Percentiles rank a stretch among this genome's conserved stretches.
Conservation (phyloP, 192 early-diverging fungal genomes). For the Physocladia obscura region DNA sequence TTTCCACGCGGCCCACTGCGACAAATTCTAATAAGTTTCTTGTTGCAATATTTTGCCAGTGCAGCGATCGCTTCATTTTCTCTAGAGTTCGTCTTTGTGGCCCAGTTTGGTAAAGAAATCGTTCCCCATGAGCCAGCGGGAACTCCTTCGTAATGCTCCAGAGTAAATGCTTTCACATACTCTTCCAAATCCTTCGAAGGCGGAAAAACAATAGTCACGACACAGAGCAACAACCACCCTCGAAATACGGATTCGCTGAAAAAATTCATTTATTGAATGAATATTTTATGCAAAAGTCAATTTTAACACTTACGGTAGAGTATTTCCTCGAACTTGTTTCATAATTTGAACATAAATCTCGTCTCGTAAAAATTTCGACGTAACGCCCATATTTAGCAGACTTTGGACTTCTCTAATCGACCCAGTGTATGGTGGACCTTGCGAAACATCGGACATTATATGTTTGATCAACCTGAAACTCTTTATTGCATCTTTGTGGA, state of each 20-base stretch:
- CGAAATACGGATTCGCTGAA: slow-evolving; percentile 63
- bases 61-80: slow-evolving; percentile 34
- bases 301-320: neutral
- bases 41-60: slow-evolving; percentile 38
- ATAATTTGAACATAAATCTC: slow-evolving; percentile 94
- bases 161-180: slow-evolving; percentile 78
- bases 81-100: neutral
- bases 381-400: slow-evolving; percentile 76
- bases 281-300: neutral
- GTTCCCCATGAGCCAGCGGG: slow-evolving; percentile 12
- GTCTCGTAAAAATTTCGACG: slow-evolving; percentile 77
- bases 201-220: slow-evolving; percentile 82
- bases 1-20: slow-evolving; percentile 78
- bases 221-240: slow-evolving; percentile 85
- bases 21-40: slow-evolving; percentile 70
- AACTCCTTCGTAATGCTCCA: slow-evolving; percentile 53
- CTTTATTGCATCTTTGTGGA: slow-evolving; percentile 81
- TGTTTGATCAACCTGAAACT: slow-evolving; percentile 84
- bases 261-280: slow-evolving; percentile 38
- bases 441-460: slow-evolving; percentile 73
- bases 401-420: slow-evolving; percentile 66
- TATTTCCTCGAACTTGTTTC: slow-evolving; percentile 50
- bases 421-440: slow-evolving; percentile 37
- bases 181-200: slow-evolving; percentile 85
- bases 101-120: slow-evolving; percentile 2